Evolutionary conservation across 2,329 filamentous ascomycete species (phyloP), one percentile per base, ranked within the genome.

Genomic region (Phialocephala sp.): DNA sequence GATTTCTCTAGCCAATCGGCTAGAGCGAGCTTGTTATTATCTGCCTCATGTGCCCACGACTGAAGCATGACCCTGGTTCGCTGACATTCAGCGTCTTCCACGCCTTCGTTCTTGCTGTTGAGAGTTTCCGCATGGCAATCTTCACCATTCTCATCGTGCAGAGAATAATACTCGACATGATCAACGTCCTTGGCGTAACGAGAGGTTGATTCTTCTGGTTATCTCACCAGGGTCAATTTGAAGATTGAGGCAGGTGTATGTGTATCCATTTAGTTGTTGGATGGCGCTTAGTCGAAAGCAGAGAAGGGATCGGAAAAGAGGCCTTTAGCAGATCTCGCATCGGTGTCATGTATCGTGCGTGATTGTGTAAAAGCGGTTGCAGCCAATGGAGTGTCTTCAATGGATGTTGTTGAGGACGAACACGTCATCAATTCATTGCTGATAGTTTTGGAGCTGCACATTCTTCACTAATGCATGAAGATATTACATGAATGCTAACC

Each of bases 1-100:
- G 56, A 54, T 27, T 64, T 60, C 56, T 64, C 62, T 8, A 60
- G 45, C 35, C 22, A 56, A 41, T 64, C 36, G 14, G 62, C 24
- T 22, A 60, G 18, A 22, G 62, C 37, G 18, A 60, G 22, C 22
- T 35, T 36, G 15, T 15, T 27, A 20, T 56, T 32, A 2, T 39
- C 32, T 3, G 47, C 43, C 22, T 60, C 59, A 24, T 54, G 27
- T n/a, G 14, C 45, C 59, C 45, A 60, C 35, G 9, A 24, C 12
- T 52, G 35, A n/a, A 60, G 59, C 20, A 39, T 27, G 36, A 52
- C 37, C 9, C 45, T 11, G 9, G 18, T n/a, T 9, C 24, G 35
- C 32, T 52, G n/a, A 9, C 14, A 8, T 14, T 39, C 45, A 15
- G 35, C 8, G 50, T 27, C 27, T 18, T 54, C 27, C 24, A 18